Evolutionary conservation across 2,329 filamentous ascomycete genomes (phyloP).

Genomic region (Nemania sp.): DNA sequence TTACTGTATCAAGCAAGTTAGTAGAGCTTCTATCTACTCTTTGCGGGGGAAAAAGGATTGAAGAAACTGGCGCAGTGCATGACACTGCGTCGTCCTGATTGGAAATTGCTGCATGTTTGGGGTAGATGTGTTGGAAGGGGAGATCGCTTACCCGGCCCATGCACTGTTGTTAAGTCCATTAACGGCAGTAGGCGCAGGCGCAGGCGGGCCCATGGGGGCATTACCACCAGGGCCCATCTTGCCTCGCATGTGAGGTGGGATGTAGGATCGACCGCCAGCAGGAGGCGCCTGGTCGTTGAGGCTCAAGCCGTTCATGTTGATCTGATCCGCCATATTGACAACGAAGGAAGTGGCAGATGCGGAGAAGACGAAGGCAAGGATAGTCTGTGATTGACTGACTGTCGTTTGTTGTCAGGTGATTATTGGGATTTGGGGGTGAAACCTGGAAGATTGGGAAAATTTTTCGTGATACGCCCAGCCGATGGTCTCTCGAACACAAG

Average conservation of each 20-base stretch:
- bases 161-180: conserved; percentile 64
- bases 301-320: conserved; percentile 79
- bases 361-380: conserved; percentile 16
- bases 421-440: conserved; percentile 17
- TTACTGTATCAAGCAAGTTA: conserved; percentile 44
- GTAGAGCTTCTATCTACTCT: neutral
- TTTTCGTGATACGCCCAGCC: conserved; percentile 37
- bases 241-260: conserved; percentile 80
- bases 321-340: conserved; percentile 76
- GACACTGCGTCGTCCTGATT: neutral
- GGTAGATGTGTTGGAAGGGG: neutral
- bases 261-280: conserved; percentile 67
- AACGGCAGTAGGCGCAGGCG: conserved; percentile 44
- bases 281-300: conserved; percentile 55
- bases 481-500: conserved; percentile 37
- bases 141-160: conserved; percentile 63
- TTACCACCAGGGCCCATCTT: conserved; percentile 49
- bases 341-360: conserved; percentile 10
- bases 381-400: conserved; percentile 17
- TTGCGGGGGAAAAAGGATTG: neutral
- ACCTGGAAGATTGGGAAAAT: too few relatives aligned
- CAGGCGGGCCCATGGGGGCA: conserved; percentile 39
- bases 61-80: neutral
- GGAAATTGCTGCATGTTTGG: neutral
- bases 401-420: conserved; percentile 20